These are phyloP conservation scores for Eurotiales sp. DNA, from an alignment of 2,329 filamentous ascomycete species.

Conservation along the genomic window DNA sequence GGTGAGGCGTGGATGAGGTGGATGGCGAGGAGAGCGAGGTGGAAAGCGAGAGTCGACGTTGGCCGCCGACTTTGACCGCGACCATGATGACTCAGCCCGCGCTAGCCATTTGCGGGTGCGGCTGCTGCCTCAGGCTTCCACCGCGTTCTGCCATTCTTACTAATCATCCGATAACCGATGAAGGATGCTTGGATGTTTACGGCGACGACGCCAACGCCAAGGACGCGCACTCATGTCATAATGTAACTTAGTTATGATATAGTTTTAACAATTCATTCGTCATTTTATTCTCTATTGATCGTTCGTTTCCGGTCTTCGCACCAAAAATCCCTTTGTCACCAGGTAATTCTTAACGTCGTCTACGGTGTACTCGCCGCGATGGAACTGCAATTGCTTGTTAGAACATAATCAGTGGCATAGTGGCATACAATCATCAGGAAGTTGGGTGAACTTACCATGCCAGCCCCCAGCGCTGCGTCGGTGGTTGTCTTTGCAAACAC, in stretches of 20 bases:
- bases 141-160: no score
- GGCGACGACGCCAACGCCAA: no score
- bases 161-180: no score
- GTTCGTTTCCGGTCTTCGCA: constrained; percentile 76
- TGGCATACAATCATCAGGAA: constrained; percentile 8
- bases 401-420: no score
- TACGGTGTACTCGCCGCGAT: constrained; percentile 91
- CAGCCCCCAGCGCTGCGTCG: constrained; percentile 89
- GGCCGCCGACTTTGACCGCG: no score
- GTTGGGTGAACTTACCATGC: constrained; percentile 59
- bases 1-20: constrained; percentile 1
- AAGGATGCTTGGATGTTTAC: no score
- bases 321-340: constrained; percentile 64
- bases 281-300: constrained; percentile 3
- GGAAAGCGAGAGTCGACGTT: background rate
- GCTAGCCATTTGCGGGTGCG: no score
- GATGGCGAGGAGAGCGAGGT: background rate
- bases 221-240: no score
- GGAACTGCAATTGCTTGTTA: constrained; percentile 70
- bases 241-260: no score
- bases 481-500: constrained; percentile 83
- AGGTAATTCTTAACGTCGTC: constrained; percentile 87
- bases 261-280: background rate
- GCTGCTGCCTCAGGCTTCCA: no score
- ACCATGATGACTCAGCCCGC: no score